phyloP scores from a whole-genome alignment of 352 stramenopile species.

The Ophiocytium majus region DNA sequence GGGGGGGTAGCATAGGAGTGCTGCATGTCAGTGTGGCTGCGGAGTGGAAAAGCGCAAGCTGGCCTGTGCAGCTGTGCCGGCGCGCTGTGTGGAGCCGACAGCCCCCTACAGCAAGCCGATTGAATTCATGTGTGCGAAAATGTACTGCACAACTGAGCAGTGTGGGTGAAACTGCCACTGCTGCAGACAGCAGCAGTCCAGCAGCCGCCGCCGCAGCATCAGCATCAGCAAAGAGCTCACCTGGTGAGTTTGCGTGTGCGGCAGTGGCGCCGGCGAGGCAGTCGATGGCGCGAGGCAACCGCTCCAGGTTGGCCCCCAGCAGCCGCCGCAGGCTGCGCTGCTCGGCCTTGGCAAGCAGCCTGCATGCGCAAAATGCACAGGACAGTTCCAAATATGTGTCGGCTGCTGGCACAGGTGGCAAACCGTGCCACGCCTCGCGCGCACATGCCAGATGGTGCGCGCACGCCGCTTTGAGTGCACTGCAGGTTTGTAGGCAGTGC shows the following conservation, averaged over 20 bases:
- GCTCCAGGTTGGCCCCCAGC: background rate
- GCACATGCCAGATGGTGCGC: background rate
- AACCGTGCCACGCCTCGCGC: too few relatives aligned
- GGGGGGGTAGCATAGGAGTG: background rate
- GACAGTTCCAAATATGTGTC: background rate
- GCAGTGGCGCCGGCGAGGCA: background rate
- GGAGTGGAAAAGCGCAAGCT: too few relatives aligned
- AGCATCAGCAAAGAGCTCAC: background rate
- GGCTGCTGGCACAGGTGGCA: background rate
- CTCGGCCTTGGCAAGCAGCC: background rate
- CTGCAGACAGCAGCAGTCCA: too few relatives aligned
- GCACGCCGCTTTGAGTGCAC: background rate
- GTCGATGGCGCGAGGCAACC: background rate
- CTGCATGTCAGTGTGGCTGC: background rate
- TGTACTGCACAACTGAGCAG: too few relatives aligned
- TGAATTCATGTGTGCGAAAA: too few relatives aligned
- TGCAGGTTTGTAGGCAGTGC: background rate
- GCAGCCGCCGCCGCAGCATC: background rate
- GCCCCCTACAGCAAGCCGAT: background rate
- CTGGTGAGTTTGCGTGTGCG: background rate
- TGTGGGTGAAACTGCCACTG: too few relatives aligned
- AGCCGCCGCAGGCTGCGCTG: background rate
- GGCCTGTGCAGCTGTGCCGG: background rate
- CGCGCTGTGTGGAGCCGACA: background rate
- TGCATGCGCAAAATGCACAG: background rate